Percentiles rank a stretch among this genome's conserved stretches.
Evolutionary conservation across 2,329 filamentous ascomycete genomes (phyloP).

Genomic region (Graphiopsis chlorocephala): DNA sequence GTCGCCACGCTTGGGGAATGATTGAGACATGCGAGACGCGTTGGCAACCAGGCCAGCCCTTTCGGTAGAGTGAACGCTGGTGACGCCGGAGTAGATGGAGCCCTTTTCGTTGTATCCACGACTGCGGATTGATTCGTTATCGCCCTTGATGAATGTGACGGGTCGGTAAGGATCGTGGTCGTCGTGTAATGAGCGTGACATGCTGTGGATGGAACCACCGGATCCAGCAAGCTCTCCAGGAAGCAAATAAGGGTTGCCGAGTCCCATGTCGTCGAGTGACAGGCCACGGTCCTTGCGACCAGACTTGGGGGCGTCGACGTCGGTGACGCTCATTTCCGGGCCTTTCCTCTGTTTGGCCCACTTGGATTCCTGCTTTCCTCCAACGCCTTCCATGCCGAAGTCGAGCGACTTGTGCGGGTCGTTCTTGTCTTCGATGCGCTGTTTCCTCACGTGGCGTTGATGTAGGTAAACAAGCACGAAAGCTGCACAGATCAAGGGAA

Average conservation of each 20-base stretch:
- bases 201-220: conserved; percentile 79
- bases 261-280: conserved; percentile 61
- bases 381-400: conserved; percentile 68
- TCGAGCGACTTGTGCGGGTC: conserved; percentile 91
- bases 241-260: conserved; percentile 88
- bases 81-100: conserved; percentile 52
- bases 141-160: conserved; percentile 56
- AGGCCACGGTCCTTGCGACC: conserved; percentile 44
- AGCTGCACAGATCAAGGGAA: conserved; percentile 69
- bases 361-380: conserved; percentile 32
- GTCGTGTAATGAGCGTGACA: conserved; percentile 71
- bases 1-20: conserved; percentile 43
- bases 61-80: conserved; percentile 40
- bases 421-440: conserved; percentile 72
- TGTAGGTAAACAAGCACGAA: conserved; percentile 73
- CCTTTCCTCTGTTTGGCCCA: conserved; percentile 42
- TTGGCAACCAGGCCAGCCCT: conserved; percentile 55
- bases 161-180: conserved; percentile 82
- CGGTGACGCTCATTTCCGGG: conserved; percentile 59
- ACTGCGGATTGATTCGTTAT: conserved; percentile 29
- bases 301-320: conserved; percentile 47
- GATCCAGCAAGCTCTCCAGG: conserved; percentile 77
- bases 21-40: conserved; percentile 58
- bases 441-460: conserved; percentile 69
- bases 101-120: conserved; percentile 37